Evolutionary conservation across 768 basidiomycete genomes (phyloP).

Genomic region (Trametes gibbosa): DNA sequence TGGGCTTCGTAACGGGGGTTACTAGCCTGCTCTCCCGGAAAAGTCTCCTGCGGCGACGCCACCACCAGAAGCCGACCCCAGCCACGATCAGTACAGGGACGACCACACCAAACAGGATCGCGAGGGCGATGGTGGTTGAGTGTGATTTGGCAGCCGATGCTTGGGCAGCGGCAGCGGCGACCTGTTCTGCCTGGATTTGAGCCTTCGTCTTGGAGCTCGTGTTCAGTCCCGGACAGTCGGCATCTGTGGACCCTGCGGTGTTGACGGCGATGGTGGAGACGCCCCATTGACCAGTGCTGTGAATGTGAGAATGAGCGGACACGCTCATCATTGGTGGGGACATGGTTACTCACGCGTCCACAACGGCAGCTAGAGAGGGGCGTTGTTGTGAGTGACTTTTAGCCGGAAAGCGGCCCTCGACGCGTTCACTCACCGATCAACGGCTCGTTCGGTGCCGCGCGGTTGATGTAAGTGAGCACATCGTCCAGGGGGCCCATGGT

Average conservation of each 20-base stretch:
- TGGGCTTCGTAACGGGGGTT: constrained; percentile 7
- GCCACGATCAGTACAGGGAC: constrained; percentile 29
- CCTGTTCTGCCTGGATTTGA: constrained; percentile 20
- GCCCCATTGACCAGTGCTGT: constrained; percentile 41
- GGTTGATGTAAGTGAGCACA: constrained; percentile 42
- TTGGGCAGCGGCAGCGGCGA: constrained; percentile 14
- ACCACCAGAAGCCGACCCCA: constrained; percentile 25
- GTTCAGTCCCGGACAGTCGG: constrained; percentile 32
- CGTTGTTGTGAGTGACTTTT: too few species aligned
- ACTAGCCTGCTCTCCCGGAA: constrained; percentile 5
- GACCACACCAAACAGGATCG: constrained; percentile 32
- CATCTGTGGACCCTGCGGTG: constrained; percentile 31
- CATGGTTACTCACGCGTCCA: constrained; percentile 39
- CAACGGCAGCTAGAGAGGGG: constrained; percentile 12
- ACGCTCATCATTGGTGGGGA: background rate
- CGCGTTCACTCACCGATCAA: constrained; percentile 38
- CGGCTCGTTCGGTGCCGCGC: constrained; percentile 34
- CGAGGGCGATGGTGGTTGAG: constrained; percentile 29
- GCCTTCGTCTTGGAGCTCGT: constrained; percentile 30
- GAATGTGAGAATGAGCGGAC: background rate
- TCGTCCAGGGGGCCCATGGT: constrained; percentile 38
- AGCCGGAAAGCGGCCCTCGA: too few species aligned
- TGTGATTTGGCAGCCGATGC: constrained; percentile 18
- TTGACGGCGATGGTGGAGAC: constrained; percentile 21
- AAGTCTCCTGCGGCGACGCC: constrained; percentile 13